phyloP scores from a whole-genome alignment of 768 basidiomycete species.

The Brasilioporus rufonigricans region DNA sequence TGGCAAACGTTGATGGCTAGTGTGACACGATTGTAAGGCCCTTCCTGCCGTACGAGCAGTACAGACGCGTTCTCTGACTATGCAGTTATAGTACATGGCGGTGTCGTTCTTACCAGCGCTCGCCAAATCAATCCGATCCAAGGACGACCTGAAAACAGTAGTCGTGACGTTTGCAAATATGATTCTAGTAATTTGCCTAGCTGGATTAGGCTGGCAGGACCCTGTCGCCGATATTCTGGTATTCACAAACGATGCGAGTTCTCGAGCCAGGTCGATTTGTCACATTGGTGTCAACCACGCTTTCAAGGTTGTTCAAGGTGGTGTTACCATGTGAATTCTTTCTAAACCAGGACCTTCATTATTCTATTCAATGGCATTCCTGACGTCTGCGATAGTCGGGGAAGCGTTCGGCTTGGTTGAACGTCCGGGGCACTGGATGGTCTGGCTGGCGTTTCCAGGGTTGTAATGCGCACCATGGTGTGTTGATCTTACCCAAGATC shows the following conservation, averaged over 20 bases:
- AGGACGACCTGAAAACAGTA: background rate
- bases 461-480: conserved; percentile 5
- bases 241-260: background rate
- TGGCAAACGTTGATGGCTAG: background rate
- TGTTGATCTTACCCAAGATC: conserved; percentile 1
- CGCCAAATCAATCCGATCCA: background rate
- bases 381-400: background rate
- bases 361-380: background rate
- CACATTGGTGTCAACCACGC: background rate
- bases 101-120: conserved; percentile 3
- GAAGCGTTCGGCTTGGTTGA: background rate
- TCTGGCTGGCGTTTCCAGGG: conserved; percentile 10
- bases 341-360: background rate
- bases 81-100: background rate
- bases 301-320: background rate
- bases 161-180: background rate
- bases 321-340: background rate
- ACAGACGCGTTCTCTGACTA: conserved; percentile 3
- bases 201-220: background rate
- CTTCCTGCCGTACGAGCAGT: background rate
- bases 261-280: background rate
- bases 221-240: background rate
- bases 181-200: background rate
- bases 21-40: background rate
- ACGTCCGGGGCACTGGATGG: conserved; percentile 25